Evolutionary conservation across 2,329 filamentous ascomycete genomes (phyloP).

Genomic region (Setomelanomma holmii): DNA sequence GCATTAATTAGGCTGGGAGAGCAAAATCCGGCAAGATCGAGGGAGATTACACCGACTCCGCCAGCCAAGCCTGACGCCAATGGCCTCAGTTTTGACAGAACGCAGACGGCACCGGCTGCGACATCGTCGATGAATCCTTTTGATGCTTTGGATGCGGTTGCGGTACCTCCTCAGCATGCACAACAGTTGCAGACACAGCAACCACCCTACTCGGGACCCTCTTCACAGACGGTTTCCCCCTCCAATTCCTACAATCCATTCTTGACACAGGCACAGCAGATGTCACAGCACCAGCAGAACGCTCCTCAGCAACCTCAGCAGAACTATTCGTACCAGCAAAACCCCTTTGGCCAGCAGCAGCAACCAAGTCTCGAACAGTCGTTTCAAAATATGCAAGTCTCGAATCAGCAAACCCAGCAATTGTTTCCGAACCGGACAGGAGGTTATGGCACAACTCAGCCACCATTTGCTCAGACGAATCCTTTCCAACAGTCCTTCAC

Average conservation of each 20-base stretch:
- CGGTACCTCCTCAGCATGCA: conserved; percentile 35
- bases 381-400: conserved; percentile 78
- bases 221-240: conserved; percentile 34
- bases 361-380: conserved; percentile 65
- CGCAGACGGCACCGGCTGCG: conserved; percentile 33
- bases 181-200: conserved; percentile 47
- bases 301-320: conserved; percentile 21
- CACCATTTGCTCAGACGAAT: conserved; percentile 46
- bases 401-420: conserved; percentile 35
- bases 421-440: conserved; percentile 80
- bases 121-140: conserved; percentile 51
- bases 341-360: conserved; percentile 32
- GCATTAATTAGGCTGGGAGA: conserved; percentile 84
- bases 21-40: conserved; percentile 37
- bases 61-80: conserved; percentile 59
- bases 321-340: conserved; percentile 26
- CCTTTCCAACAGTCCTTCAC: conserved; percentile 52
- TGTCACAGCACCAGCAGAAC: conserved; percentile 33
- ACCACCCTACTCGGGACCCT: conserved; percentile 25
- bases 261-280: conserved; percentile 52
- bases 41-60: conserved; percentile 58
- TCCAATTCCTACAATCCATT: conserved; percentile 73
- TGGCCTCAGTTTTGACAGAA: conserved; percentile 53
- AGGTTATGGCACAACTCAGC: conserved; percentile 57
- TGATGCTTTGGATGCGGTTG: conserved; percentile 50